Base-by-base conservation (phyloP, 805 yeast genomes). In the Ogataea pilisensis region DNA sequence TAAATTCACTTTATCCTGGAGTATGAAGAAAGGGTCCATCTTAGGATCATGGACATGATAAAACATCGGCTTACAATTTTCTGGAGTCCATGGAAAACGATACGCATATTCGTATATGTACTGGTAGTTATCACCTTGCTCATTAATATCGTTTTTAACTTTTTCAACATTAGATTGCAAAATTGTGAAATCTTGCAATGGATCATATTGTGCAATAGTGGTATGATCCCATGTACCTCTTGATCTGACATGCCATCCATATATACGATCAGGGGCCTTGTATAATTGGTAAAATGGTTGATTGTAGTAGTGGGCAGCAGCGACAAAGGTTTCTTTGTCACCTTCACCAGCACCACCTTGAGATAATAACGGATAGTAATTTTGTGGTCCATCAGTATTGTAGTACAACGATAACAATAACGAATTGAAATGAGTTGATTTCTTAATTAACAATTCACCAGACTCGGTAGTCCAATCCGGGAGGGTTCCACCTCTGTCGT, bases 341-440 rank as follows among this genome's bases (percentile, higher is more conserved):
- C 89, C 89, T 60, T 80, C 86, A 12, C 90, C 90, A 3, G 72
- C 73, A 32, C 72, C 70, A 26, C 83, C 82, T 58, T 79, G 79
- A 2, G 82, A 66, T 31, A 82, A 61, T 33, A 82, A 61, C 4
- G 78, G 78, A 56, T 80, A 80, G 55, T 71, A 82, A 35, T 72
- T 65, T 2, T 68, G 57, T 18, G 82, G 82, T 0, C 88, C 88
- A 56, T 72, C 75, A 35, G 75, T 61, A 52, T 83, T 83, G 58
- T 84, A 83, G 58, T 81, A 83, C 16, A 80, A 57, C 0, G 87
- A 71, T 34, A 83, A 61, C 42, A 83, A 63, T 30, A 83, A 58
- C 1, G 82, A 73, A 49, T 67, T 65, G 24, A 77, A 74, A 57
- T 83, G 89, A 0, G 71, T 67, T 17, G 60, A 58, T 57, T 81